Percentiles rank a stretch among this genome's conserved stretches.
These are phyloP conservation scores for Apiospora rasikravindrae DNA, from an alignment of 2,329 filamentous ascomycete species.

Conservation along the genomic window DNA sequence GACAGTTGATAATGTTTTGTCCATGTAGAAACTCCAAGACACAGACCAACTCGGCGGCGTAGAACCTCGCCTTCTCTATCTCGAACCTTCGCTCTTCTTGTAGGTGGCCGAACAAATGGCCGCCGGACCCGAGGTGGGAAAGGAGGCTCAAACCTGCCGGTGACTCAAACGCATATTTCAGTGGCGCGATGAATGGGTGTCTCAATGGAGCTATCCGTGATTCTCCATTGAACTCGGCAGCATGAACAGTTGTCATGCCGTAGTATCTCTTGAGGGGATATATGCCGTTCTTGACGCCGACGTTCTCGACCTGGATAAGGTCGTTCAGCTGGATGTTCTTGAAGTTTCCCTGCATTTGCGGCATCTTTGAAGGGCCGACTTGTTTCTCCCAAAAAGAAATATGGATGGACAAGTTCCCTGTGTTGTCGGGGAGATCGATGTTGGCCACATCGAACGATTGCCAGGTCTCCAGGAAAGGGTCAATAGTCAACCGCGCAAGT, in stretches of 20 bases:
- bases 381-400: neutral
- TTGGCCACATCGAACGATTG: neutral
- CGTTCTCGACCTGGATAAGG: neutral
- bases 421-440: neutral
- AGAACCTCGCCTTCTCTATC: neutral
- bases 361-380: neutral
- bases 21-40: neutral
- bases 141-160: neutral
- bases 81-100: neutral
- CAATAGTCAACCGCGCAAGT: neutral
- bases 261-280: neutral
- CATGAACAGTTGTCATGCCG: neutral
- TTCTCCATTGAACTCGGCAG: neutral
- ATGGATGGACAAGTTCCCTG: neutral
- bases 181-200: neutral
- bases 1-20: neutral
- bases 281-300: neutral
- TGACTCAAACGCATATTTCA: neutral
- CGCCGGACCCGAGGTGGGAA: neutral
- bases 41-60: slow-evolving; percentile 1
- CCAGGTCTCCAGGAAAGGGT: neutral
- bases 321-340: neutral
- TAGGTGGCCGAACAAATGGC: neutral
- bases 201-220: neutral
- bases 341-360: neutral